phyloP scores from a whole-genome alignment of 179 eudicot species.

The Dionaea muscipula region DNA sequence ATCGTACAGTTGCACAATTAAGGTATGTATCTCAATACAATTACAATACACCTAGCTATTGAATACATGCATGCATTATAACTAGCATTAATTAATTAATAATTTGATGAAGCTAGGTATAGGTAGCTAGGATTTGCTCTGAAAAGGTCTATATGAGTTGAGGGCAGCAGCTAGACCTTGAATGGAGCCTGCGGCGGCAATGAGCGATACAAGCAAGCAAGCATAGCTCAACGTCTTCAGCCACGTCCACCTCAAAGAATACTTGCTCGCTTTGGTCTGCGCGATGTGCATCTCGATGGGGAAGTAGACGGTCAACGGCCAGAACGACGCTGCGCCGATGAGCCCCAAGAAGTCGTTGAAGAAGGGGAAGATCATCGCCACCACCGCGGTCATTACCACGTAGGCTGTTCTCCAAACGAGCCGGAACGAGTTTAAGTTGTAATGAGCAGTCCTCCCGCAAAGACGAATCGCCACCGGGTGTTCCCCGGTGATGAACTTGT shows the following conservation, averaged over 20 bases:
- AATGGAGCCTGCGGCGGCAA: constrained; percentile 45
- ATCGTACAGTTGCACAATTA: too few species aligned
- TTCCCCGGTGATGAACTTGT: constrained; percentile 40
- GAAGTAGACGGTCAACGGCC: constrained; percentile 53
- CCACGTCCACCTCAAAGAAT: constrained; percentile 31
- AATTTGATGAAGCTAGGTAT: too few species aligned
- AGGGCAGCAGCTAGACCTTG: constrained; percentile 34
- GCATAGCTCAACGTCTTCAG: constrained; percentile 29
- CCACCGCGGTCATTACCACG: constrained; percentile 35
- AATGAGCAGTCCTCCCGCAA: constrained; percentile 28
- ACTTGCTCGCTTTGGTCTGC: constrained; percentile 33
- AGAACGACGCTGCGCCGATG: constrained; percentile 39
- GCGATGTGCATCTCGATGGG: constrained; percentile 54
- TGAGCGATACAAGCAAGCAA: constrained; percentile 39
- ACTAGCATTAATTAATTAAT: too few species aligned
- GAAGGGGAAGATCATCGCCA: constrained; percentile 60
- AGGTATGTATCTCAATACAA: too few species aligned
- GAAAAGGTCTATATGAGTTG: constrained; percentile 34
- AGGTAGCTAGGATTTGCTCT: background rate
- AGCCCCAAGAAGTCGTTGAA: constrained; percentile 54
- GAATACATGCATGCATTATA: too few species aligned
- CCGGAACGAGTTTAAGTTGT: constrained; percentile 36
- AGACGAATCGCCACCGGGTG: constrained; percentile 29
- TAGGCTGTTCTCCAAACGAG: constrained; percentile 44
- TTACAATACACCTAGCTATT: too few species aligned